phyloP scores from a whole-genome alignment of 2,329 filamentous ascomycete species.

The Trichoderma guizhouense region DNA sequence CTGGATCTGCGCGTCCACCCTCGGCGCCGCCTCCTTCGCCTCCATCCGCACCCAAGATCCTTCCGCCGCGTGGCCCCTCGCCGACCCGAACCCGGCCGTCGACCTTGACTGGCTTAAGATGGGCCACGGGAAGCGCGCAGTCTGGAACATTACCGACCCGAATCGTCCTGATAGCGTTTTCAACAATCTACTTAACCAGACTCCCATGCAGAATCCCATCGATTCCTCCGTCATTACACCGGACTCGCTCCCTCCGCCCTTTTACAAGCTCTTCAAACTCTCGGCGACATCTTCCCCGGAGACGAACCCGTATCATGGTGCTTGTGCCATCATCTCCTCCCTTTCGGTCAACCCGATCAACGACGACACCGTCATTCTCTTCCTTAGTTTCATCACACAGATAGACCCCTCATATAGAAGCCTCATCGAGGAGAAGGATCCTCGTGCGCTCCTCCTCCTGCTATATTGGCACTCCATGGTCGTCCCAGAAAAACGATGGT shows the following conservation, averaged over 20 bases:
- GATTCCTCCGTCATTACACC: slow-evolving; percentile 19
- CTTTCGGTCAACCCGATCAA: slow-evolving; percentile 35
- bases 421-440: slow-evolving; percentile 50
- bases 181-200: slow-evolving; percentile 25
- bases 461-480: slow-evolving; percentile 55
- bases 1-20: slow-evolving; percentile 46
- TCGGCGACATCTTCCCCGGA: slow-evolving; percentile 22
- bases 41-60: slow-evolving; percentile 41
- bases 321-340: slow-evolving; percentile 36
- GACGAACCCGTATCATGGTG: slow-evolving; percentile 33
- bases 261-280: slow-evolving; percentile 32
- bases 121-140: slow-evolving; percentile 51
- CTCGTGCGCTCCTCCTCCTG: slow-evolving; percentile 52
- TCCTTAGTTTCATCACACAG: slow-evolving; percentile 45
- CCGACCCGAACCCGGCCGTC: slow-evolving; percentile 30
- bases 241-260: slow-evolving; percentile 29
- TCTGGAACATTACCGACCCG: slow-evolving; percentile 52
- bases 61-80: slow-evolving; percentile 55
- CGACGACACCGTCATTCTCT: slow-evolving; percentile 42
- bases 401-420: slow-evolving; percentile 42
- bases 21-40: slow-evolving; percentile 45
- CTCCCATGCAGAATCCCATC: slow-evolving; percentile 13
- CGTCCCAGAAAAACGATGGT: slow-evolving; percentile 43
- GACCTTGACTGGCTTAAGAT: slow-evolving; percentile 60
- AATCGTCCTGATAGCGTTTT: slow-evolving; percentile 47